phyloP scores from a whole-genome alignment of 371 early-diverging fungal species.

The Blastocladiella emersonii region DNA sequence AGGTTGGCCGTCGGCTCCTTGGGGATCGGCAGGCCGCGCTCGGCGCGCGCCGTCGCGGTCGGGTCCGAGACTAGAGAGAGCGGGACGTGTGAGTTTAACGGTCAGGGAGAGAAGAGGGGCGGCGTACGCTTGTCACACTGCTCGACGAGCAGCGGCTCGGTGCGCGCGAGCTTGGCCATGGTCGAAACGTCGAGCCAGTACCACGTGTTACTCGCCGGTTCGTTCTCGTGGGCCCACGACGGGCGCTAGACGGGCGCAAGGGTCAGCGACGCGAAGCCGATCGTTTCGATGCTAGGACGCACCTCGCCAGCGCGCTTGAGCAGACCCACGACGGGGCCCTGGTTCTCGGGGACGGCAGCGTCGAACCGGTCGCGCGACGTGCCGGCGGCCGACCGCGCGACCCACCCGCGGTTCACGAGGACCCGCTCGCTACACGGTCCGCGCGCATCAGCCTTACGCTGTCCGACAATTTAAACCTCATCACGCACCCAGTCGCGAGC shows the following conservation, averaged over 20 bases:
- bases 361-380: too few relatives aligned
- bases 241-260: conserved; percentile 20
- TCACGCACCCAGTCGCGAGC: conserved; percentile 49
- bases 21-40: conserved; percentile 55
- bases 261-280: background rate
- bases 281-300: background rate
- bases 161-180: conserved; percentile 48
- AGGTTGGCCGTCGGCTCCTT: conserved; percentile 53
- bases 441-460: background rate
- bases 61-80: background rate
- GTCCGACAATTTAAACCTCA: too few relatives aligned
- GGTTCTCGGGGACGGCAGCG: too few relatives aligned
- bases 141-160: conserved; percentile 62
- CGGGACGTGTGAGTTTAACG: background rate
- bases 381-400: too few relatives aligned
- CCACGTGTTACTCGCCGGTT: conserved; percentile 58
- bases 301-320: background rate
- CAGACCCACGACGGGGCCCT: conserved; percentile 10
- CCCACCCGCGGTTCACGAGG: conserved; percentile 80
- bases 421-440: conserved; percentile 32
- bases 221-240: conserved; percentile 52
- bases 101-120: too few relatives aligned
- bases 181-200: conserved; percentile 60
- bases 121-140: conserved; percentile 18
- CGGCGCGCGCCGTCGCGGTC: conserved; percentile 15